Base-by-base conservation (phyloP, 768 basidiomycete species). In the Boletus bicolor region DNA sequence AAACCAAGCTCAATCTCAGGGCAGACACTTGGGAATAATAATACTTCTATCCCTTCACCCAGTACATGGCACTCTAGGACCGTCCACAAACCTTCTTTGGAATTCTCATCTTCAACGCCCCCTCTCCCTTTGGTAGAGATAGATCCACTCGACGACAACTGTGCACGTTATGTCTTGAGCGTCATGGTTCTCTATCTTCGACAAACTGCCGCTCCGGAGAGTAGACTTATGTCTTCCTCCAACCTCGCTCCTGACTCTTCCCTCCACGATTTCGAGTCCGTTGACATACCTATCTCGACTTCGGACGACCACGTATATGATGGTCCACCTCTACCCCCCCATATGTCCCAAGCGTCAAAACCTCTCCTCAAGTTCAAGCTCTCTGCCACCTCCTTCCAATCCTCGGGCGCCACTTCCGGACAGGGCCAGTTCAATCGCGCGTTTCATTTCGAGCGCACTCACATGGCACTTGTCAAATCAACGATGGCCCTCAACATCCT, bases 101-200 rank as follows among this genome's bases (percentile, higher is more conserved):
- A 83, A 39, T 70, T 64, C 44, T 52, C 62, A 7, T 58, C 64
- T 28, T 65, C 73, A 24, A 62, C 67, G 12, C 64, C 73, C 0
- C 72, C 76, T 45, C 69, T 76, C 26, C 65, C 73, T n/a, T 82
- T 78, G 75, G 73, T 80, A 24, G 91, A 92, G 61, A 82, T 86
- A 17, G 76, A 83, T 5, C 82, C 89, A 1, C 76, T 96, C 38
- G 89, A 95, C 57, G 93, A 95, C 57, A 77, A 79, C 36, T 87
- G 90, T 61, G 91, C 90, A 26, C 83, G 81, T 68, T 92, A 93
- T 68, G 79, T 93, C 44, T 75, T 94, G 51, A 86, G 84, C 67
- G 86, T 93, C 43, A 85, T 94, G 82, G 80, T 91, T 17, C 72
- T 87, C n/a, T 91, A 89, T 68, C 79, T 93, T 36, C 82, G 90